A percentile compares a stretch with the other conserved stretches of the same genome.
Evolutionary conservation across 2,329 filamentous ascomycete genomes (phyloP).

Genomic region (Sporothrix phasma): DNA sequence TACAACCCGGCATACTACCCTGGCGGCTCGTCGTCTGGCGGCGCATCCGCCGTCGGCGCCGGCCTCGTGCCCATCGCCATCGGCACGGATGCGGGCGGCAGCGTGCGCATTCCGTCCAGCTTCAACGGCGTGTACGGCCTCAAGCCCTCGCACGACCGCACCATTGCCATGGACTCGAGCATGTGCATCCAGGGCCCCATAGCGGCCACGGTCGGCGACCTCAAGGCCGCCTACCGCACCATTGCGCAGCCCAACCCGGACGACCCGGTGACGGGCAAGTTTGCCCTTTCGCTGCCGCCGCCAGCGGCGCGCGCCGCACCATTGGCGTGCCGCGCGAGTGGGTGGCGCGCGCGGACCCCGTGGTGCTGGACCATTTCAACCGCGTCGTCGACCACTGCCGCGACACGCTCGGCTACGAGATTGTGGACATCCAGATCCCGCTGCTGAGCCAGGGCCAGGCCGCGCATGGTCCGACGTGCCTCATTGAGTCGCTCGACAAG

Average conservation of each 20-base stretch:
- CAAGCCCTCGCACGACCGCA: conserved; percentile 66
- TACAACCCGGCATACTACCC: conserved; percentile 68
- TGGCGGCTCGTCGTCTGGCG: conserved; percentile 72
- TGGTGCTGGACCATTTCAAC: conserved; percentile 53
- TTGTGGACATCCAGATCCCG: conserved; percentile 55
- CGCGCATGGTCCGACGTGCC: conserved; percentile 68
- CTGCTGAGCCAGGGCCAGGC: conserved; percentile 60
- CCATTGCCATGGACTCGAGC: conserved; percentile 44
- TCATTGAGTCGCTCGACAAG: conserved; percentile 54
- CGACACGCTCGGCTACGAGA: conserved; percentile 35
- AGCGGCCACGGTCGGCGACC: conserved; percentile 63
- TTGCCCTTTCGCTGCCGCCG: conserved; percentile 44
- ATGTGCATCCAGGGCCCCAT: conserved; percentile 64
- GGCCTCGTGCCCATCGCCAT: conserved; percentile 67
- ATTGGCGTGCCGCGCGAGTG: conserved; percentile 61
- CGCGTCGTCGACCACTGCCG: conserved; percentile 49
- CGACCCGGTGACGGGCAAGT: conserved; percentile 50
- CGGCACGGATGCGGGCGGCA: conserved; percentile 65
- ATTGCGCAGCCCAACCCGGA: conserved; percentile 64
- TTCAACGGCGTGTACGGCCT: conserved; percentile 77
- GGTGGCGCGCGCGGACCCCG: conserved; percentile 57
- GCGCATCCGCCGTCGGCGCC: conserved; percentile 57
- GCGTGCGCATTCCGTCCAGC: conserved; percentile 59
- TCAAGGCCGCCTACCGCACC: conserved; percentile 71
- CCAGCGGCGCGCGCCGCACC: conserved; percentile 29